Base-by-base conservation (phyloP, 2,329 filamentous ascomycete species). In the Ophiognomonia clavigignenti-juglandacearum region DNA sequence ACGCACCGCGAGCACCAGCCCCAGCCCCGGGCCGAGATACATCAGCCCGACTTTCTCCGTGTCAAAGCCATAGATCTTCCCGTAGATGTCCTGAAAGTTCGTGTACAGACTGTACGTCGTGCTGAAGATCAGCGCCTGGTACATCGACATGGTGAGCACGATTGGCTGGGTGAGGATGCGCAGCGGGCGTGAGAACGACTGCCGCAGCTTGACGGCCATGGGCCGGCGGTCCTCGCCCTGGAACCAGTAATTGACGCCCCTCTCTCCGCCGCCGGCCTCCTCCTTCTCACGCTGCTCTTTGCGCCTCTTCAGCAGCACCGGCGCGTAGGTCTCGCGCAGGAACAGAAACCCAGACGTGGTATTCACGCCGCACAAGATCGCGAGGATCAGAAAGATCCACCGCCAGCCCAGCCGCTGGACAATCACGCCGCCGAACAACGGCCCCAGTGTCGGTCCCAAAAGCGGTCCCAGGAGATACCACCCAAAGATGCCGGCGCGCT, bases 381-480 rank as follows among this genome's bases (percentile, higher is more conserved):
- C 32, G 4, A 51, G 23, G 6, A 22, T 19, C 38, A 42, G n/a
- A 19, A 51, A 51, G 3, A 51, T 45, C 49, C 49, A 51, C 10
- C 49, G 6, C 49, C 49, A 51, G 3, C 42, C 46, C 3, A 49
- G 24, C 11, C 41, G 39, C 14, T 51, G 42, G 19, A 45, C 45
- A 14, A 45, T 37, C 9, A 48, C 22, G 10, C 49, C 49, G 23
- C 49, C 49, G 5, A 51, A 34, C 1, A 51, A 31, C 13, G 49
- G 49, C 11, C 49, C 46, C 3, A 51, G 44, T 1, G 48, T 50
- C 4, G 48, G 48, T 4, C 47, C 47, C 7, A 50, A 23, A 11
- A 50, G n/a, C 11, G 48, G 48, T 4, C 48, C 48, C 13, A 50
- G 39, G 11, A 50, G 39, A 19, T 50, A 50, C 43, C 48, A 50